A percentile compares a stretch with the other conserved stretches of the same genome.
Evolutionary conservation across 2,329 filamentous ascomycete species (phyloP).

Genomic region (Fusarium euwallaceae): DNA sequence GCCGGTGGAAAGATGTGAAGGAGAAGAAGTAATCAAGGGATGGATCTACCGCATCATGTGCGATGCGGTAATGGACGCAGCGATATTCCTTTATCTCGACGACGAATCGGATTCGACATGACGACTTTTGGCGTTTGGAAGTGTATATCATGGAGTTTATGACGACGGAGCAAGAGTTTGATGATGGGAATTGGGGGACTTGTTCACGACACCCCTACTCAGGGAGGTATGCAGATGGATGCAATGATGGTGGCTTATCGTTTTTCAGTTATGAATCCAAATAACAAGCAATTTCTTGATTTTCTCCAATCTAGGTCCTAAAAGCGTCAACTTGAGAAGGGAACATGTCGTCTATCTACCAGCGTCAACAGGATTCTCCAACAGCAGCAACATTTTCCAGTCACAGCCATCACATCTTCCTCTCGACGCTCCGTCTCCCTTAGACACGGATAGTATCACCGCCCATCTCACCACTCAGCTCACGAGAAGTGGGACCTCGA

Average conservation of each 20-base stretch:
- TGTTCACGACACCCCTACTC: neutral
- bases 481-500: slow-evolving; percentile 65
- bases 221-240: neutral
- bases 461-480: slow-evolving; percentile 72
- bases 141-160: slow-evolving; percentile 5
- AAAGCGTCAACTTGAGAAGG: slow-evolving; percentile 13
- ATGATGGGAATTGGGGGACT: neutral
- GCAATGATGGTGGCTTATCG: neutral
- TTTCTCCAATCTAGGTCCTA: slow-evolving; percentile 14
- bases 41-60: neutral
- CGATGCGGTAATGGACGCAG: neutral
- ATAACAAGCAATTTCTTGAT: slow-evolving; percentile 8
- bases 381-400: slow-evolving; percentile 24
- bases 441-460: slow-evolving; percentile 64
- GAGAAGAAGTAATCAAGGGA: slow-evolving; percentile 10
- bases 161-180: neutral
- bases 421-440: slow-evolving; percentile 12
- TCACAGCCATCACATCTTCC: slow-evolving; percentile 7
- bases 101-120: neutral
- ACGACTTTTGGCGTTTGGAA: slow-evolving; percentile 1
- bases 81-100: neutral
- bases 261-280: slow-evolving; percentile 18
- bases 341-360: slow-evolving; percentile 22
- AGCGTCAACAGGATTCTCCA: slow-evolving; percentile 23
- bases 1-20: slow-evolving; percentile 53